phyloP scores from a whole-genome alignment of 1,284 basidiomycete genomes.

The Takashimella koratensis region DNA sequence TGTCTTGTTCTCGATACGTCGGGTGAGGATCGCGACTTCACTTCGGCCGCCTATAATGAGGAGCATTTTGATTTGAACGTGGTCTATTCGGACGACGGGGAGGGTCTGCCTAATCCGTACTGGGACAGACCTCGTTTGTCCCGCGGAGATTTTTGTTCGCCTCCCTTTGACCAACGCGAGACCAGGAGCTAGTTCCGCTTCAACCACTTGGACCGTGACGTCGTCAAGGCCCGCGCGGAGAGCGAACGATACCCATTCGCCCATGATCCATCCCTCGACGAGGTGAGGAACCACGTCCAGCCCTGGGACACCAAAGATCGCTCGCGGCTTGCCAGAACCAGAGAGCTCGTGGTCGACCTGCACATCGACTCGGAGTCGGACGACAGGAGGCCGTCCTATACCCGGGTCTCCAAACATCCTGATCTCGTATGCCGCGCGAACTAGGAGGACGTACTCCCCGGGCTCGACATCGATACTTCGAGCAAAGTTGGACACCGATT shows the following conservation, averaged over 20 bases:
- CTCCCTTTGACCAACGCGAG: background rate
- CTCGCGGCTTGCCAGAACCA: background rate
- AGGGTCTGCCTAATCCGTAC: conserved; percentile 3
- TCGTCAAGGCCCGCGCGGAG: conserved; percentile 12
- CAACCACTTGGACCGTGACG: conserved; percentile 5
- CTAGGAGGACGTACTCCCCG: conserved; percentile 35
- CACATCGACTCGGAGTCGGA: conserved; percentile 25
- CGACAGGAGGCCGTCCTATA: conserved; percentile 17
- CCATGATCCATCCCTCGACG: conserved; percentile 36
- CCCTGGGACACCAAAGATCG: conserved; percentile 9
- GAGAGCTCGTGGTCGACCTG: conserved; percentile 9
- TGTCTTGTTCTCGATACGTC: background rate
- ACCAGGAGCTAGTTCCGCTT: background rate
- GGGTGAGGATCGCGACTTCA: background rate
- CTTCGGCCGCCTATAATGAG: background rate
- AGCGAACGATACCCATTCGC: conserved; percentile 25
- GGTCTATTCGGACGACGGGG: background rate
- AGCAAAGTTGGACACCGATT: conserved; percentile 27
- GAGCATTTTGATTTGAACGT: background rate
- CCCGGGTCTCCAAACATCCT: conserved; percentile 46
- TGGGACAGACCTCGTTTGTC: conserved; percentile 12
- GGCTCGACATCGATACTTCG: conserved; percentile 23
- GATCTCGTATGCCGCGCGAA: conserved; percentile 41
- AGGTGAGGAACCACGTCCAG: conserved; percentile 26
- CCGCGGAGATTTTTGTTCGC: background rate